Evolutionary conservation across 2,329 filamentous ascomycete genomes (phyloP).

Genomic region (Colletotrichum scovillei): DNA sequence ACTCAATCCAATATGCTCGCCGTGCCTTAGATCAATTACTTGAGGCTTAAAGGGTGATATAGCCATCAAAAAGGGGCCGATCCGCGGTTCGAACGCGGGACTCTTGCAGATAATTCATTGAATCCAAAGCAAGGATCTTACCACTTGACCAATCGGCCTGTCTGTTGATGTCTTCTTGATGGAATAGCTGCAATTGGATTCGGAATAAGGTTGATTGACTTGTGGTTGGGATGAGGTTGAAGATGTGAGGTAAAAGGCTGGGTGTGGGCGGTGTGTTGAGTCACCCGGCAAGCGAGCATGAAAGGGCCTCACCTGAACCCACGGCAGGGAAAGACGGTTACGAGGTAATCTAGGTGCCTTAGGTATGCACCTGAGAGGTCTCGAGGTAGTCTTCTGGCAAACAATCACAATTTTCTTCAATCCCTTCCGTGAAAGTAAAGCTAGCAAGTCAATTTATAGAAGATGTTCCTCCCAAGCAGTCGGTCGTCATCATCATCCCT

Average conservation of each 20-base stretch:
- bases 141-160: constrained; percentile 23
- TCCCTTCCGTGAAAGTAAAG: too few relatives aligned
- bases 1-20: not conserved
- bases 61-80: not conserved
- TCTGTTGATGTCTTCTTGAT: not conserved
- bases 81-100: constrained; percentile 17
- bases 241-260: not conserved
- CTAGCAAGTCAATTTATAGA: too few relatives aligned
- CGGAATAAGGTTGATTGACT: not conserved
- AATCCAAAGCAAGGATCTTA: constrained; percentile 31
- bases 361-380: too few relatives aligned
- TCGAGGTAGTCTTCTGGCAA: too few relatives aligned
- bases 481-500: accelerated
- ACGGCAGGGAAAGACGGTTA: not conserved
- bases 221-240: not conserved
- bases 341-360: too few relatives aligned
- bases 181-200: not conserved
- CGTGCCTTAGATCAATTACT: not conserved
- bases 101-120: constrained; percentile 14
- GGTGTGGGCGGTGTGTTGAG: not conserved
- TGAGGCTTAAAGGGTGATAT: too few relatives aligned
- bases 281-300: constrained; percentile 1
- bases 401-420: too few relatives aligned
- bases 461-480: too few relatives aligned
- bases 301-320: not conserved